Evolutionary conservation across 192 early-diverging fungal species (phyloP), one percentile per base, ranked within the genome.

Genomic region (Backusella psychrophila): DNA sequence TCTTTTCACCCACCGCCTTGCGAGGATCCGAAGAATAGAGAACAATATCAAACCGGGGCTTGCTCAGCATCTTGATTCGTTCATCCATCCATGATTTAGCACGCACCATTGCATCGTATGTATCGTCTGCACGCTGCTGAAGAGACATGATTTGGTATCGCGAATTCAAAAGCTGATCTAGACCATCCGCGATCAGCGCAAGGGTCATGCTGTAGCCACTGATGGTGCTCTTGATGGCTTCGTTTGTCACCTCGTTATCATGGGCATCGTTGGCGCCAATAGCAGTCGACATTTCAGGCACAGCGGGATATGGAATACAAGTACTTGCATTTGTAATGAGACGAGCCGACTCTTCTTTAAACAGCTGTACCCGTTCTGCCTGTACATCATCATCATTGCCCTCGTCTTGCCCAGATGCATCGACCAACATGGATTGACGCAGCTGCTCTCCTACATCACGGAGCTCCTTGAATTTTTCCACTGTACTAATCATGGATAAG

Each of bases 31-130:
- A 26, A 14, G 65, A 42, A 71, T 71, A 71, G 23, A 71, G 70
- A 21, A 73, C 26, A n/a, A 77, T 23, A 41, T 73, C 77, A 23
- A 74, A 36, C 4, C 73, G 63, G 0, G 72, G 23, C 59, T 72
- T 81, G 69, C 29, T 23, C 26, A 81, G 17, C 14, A 67, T 26
- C 53, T 69, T 46, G 33, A 49, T 23, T 34, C 75, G 66, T 7
- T 80, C 82, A 17, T 76, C 73, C 71, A 83, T 75, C 82, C 77
- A 83, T 5, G 36, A 42, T 19, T 49, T 76, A 35, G 79, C 59
- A 21, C 75, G 63, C 1, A 14, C 12, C 71, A 83, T 72, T 1
- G 76, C 72, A 59, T 80, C 82, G 41, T 52, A 74, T 6, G 75
- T 63, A 42, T 77, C 75, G 1, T 63, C 72, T 19, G 75, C 66